Evolutionary conservation across 2,329 filamentous ascomycete genomes (phyloP), one percentile per base, ranked within the genome.

Genomic region (Trichoderma sp.): DNA sequence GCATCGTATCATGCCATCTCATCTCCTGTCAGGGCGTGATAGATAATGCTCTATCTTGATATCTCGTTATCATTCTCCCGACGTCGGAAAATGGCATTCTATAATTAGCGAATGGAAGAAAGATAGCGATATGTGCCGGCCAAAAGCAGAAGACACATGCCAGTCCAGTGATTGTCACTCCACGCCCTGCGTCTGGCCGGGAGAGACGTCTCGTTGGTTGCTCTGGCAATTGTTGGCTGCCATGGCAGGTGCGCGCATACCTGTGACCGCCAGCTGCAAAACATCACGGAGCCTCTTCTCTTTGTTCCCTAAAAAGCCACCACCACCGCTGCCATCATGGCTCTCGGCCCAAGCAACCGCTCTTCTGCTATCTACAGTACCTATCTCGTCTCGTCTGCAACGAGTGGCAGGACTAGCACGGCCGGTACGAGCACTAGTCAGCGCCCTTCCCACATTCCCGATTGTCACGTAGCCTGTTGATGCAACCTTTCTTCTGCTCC

Each of bases 401-500:
- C 40, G 19, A n/a, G 16, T 19, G 16, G 40, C 40, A 43, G 40
- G 40, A 43, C 40, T 43, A 43, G 40, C 40, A 43, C 59, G 33
- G 49, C 33, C 16, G 19, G 53, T 67, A 67, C 55, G 53, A 59
- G 55, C 55, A 67, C 63, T 67, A 67, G 63, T 67, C 63, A 67
- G 55, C 60, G 60, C 58, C 59, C 52, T 69, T 69, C 59, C 67
- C 67, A 63, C 58, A 69, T 69, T 37, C 60, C 59, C 53, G 61
- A 69, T 69, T 69, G 67, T 69, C 67, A 69, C 67, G 67, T 69
- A 69, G 67, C 67, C 47, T 60, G 65, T 60, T 43, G 65, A 60
- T 68, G 65, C 65, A 68, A 68, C 65, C 58, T 40, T 68, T 66
- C 35, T 66, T 43, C 55, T 66, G 58, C 52, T 66, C 63, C 67